Evolutionary conservation across 1,284 basidiomycete species (phyloP), one percentile per base, ranked within the genome.

Genomic region (Apiotrichum montevideense): DNA sequence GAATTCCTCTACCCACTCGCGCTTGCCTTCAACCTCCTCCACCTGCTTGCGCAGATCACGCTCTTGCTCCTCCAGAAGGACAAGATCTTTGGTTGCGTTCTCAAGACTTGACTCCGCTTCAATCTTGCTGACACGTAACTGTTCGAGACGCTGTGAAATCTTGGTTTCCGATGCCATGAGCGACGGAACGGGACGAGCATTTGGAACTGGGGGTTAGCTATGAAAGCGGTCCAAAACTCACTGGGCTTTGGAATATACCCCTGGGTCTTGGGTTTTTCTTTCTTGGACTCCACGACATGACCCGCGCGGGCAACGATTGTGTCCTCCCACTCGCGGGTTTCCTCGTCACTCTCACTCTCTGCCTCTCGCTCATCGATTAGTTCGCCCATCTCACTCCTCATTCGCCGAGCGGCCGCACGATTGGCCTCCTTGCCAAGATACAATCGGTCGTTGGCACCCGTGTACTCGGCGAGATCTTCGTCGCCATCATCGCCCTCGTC

Each of bases 401-500:
- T 80, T 66, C 86, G 85, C 50, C 78, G 78, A 4, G 87, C 87
- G 60, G 91, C 91, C 1, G 79, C 75, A 68, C 88, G 89, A 58
- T 85, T 83, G 0, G 87, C 87, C 63, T 90, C 88, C 73, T 90
- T 91, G 1, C 92, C 90, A 1, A 97, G 76, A 0, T 90, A 87
- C 56, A 97, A 85, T 37, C 87, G 80, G 61, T 93, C 90, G 69
- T 90, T 85, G 0, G 89, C 88, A 62, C 86, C 91, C 0, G 94
- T 96, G 67, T 85, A 96, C 63, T 91, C 89, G 5, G 92, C 88
- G 68, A 85, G 86, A 66, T 94, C 92, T 66, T 96, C 93, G 55
- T 95, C 93, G 0, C 87, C 92, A 66, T 96, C 91, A 1, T 91
- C 93, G 2, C 90, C 73, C 65, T 95, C 90, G 71, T 97, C 93